These are phyloP conservation scores for Neophaeococcomyces mojaviensis DNA, from an alignment of 2,329 filamentous ascomycete species.

Conservation along the genomic window DNA sequence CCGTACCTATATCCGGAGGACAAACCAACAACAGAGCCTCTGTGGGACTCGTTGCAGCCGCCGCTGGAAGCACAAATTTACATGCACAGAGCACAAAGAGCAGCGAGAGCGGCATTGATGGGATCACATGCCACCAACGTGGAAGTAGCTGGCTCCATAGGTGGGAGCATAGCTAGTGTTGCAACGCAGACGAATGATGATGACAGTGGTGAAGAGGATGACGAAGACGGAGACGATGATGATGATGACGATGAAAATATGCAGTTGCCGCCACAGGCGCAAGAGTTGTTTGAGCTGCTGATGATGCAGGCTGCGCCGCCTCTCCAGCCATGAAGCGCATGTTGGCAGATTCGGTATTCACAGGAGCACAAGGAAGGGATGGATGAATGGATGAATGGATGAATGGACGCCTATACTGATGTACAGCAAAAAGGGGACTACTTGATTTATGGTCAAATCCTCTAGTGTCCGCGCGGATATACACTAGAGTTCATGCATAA, in stretches of 20 bases:
- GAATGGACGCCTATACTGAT: too few species aligned
- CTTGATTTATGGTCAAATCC: too few species aligned
- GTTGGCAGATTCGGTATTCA: neutral
- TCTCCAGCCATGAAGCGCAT: neutral
- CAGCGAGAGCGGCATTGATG: neutral
- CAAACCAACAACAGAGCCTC: conserved; percentile 12
- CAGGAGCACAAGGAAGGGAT: too few species aligned
- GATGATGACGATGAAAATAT: conserved; percentile 1
- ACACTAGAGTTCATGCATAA: too few species aligned
- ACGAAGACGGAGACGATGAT: neutral
- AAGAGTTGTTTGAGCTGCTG: conserved; percentile 7
- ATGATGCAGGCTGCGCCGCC: conserved; percentile 4
- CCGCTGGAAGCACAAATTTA: neutral
- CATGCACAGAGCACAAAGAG: neutral
- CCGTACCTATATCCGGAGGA: conserved; percentile 23
- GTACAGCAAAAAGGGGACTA: too few species aligned
- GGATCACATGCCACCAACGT: too few species aligned
- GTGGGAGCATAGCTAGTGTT: neutral
- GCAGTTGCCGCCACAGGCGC: conserved; percentile 3
- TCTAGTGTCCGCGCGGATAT: too few species aligned
- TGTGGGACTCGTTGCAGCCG: conserved; percentile 16
- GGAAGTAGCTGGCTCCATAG: too few species aligned
- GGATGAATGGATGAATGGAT: too few species aligned
- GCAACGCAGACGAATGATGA: neutral
- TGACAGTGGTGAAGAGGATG: neutral